Base-by-base conservation (phyloP, 1,284 basidiomycete genomes). In the Microbotryum violaceum region DNA sequence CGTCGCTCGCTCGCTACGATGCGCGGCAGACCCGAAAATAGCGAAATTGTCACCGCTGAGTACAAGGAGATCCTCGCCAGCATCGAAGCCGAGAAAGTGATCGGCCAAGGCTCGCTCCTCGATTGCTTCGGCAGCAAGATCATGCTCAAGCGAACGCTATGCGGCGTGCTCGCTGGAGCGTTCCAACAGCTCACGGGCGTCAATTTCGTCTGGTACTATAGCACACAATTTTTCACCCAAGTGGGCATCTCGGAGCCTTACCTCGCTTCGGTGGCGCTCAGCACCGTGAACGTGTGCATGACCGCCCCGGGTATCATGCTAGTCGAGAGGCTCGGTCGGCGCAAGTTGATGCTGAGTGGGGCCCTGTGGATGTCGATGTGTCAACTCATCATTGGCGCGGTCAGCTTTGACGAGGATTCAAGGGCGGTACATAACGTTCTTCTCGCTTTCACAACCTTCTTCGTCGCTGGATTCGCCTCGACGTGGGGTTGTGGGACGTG, bases 121-220 rank as follows among this genome's bases (percentile, higher is more conserved):
- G 54, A 47, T 18, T 47, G 45, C 44, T 46, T 31, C 2, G 10
- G 16, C 6, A 6, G 14, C 23, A 20, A 7, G 16, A 31, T 47
- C 23, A 44, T 47, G 9, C 23, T 10, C 18, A 7, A 27, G 12
- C 27, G 25, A 20, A 61, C 62, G 16, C 57, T 66, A 20, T 52
- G 61, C 49, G 65, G 65, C 10, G 63, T 59, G 14, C 61, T 59
- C n/a, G 46, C 65, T 1, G 63, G 65, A 46, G 61, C 60, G 60
- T 61, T 68, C 58, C 66, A 68, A 42, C 66, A 68, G 47, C 37
- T 57, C 56, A 68, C 66, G 37, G 66, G 66, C 59, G 59, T 66
- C 51, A 66, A 66, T 46, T 61, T 52, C 27, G n/a, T 52, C 29
- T 52, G 27, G 25, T 55, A 46, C 44, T 47, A 44, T 27, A 54